Evolutionary conservation across 176 grass and related monocot genomes (phyloP), one percentile per base, ranked within the genome.

Genomic region (Aechmea fasciata): DNA sequence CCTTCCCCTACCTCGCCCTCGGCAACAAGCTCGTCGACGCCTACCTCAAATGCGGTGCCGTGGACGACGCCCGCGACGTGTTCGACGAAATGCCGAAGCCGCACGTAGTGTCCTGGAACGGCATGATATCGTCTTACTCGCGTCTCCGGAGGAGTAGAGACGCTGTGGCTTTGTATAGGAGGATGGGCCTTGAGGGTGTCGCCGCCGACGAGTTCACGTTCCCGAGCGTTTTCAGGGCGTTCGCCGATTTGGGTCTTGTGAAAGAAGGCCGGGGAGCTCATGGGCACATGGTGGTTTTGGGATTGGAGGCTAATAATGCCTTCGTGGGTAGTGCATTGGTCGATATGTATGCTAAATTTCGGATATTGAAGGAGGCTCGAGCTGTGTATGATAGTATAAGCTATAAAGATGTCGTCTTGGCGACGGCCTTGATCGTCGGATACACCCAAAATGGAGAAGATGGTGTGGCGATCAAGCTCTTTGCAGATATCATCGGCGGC

Each of bases 61-160:
- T 77, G 13, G 52, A 77, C 5, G 53, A 77, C 47, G 75, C 75
- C 17, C 65, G 65, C 10, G 25, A 77, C 52, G 41, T 77, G 65
- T 77, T 77, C 41, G 75, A 77, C 53, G 75, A 47, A 61, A 77
- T 77, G 65, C 75, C 75, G 13, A 77, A 49, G 66, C 75, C 75
- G 51, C 75, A 77, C 19, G n/a, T 69, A 9, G 66, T 77, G 23
- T 63, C 53, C 4, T 77, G 75, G 75, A 77, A 77, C 66, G 65
- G 65, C 19, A 48, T 77, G 52, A 55, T 77, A 17, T 77, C 75
- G 23, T 59, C 52, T 18, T 77, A 49, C 41, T 28, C 49, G 17
- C 66, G 75, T 51, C 50, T 9, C 18, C 41, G 29, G 52, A 49
- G 75, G 20, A 77, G 19, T 52, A 22, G 49, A 10, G 75, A 77